These are phyloP conservation scores for Cercospora berteroae DNA, from an alignment of 2,329 filamentous ascomycete species.

Conservation along the genomic window DNA sequence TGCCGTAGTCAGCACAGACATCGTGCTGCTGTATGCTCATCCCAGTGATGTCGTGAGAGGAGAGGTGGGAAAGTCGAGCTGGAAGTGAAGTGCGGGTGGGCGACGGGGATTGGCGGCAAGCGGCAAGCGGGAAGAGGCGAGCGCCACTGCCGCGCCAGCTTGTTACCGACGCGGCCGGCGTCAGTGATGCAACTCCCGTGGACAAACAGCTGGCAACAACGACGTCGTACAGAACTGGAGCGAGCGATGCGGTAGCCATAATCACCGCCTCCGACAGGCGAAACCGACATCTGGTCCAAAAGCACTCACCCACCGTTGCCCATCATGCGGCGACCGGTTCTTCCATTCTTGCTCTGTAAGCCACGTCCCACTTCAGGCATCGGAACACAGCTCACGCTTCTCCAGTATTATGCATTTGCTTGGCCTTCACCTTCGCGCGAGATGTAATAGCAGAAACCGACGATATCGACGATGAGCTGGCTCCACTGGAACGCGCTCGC, in stretches of 20 bases:
- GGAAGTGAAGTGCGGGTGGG: not conserved
- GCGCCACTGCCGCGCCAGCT: not conserved
- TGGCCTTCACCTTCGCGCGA: conserved; percentile 21
- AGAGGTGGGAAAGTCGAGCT: not conserved
- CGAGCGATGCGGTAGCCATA: conserved; percentile 1
- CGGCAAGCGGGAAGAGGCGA: not conserved
- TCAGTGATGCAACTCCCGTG: not conserved
- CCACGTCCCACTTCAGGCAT: not conserved
- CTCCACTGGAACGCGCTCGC: not conserved
- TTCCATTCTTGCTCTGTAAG: conserved; percentile 20
- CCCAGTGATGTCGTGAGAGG: not conserved
- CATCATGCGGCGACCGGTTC: conserved; percentile 16
- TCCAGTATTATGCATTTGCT: conserved; percentile 21
- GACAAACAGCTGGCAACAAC: conserved; percentile 6
- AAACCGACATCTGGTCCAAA: not conserved
- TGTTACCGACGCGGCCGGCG: not conserved
- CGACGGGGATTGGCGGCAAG: not conserved
- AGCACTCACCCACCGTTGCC: not conserved
- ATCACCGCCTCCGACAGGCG: conserved; percentile 4
- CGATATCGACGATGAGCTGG: conserved; percentile 11
- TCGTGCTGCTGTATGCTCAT: not conserved
- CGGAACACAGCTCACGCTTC: not conserved
- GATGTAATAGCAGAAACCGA: conserved; percentile 9
- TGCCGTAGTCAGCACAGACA: not conserved
- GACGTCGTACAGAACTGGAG: not conserved